phyloP scores from a whole-genome alignment of 129 eudicot genomes.

The Pulicaria dysenterica region DNA sequence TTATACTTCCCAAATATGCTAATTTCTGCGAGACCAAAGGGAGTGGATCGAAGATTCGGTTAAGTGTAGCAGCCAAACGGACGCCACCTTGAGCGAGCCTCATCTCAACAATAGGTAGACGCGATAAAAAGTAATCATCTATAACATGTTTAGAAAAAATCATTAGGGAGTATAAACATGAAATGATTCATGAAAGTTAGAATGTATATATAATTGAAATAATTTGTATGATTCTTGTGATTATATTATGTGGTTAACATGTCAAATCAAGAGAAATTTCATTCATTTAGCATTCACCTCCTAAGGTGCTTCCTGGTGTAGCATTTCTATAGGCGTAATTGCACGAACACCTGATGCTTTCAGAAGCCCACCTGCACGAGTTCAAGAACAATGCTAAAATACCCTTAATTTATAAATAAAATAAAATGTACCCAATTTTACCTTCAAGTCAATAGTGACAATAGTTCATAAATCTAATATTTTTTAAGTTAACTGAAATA shows the following conservation, averaged over 20 bases:
- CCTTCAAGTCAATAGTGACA: background rate
- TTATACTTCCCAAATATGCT: constrained; percentile 34
- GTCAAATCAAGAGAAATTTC: no score
- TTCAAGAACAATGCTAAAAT: background rate
- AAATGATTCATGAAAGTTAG: constrained; percentile 7
- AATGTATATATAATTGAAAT: background rate
- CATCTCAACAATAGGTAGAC: constrained; percentile 84
- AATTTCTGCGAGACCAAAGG: constrained; percentile 41
- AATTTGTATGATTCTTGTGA: background rate
- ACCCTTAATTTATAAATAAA: constrained; percentile 4
- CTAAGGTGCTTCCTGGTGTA: constrained; percentile 91
- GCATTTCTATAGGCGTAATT: constrained; percentile 95
- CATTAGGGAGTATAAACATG: constrained; percentile 9
- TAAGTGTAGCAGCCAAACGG: constrained; percentile 90
- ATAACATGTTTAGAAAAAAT: constrained; percentile 12
- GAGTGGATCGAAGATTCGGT: constrained; percentile 59
- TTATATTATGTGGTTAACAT: background rate
- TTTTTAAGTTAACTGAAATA: background rate
- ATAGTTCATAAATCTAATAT: no score
- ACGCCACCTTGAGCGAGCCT: constrained; percentile 92
- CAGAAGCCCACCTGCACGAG: constrained; percentile 89
- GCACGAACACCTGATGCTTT: constrained; percentile 79
- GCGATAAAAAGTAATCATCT: constrained; percentile 96
- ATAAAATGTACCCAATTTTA: background rate
- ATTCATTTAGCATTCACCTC: constrained; percentile 47